phyloP scores from a whole-genome alignment of 495 filamentous ascomycete species.

The Oleoguttula mirabilis region DNA sequence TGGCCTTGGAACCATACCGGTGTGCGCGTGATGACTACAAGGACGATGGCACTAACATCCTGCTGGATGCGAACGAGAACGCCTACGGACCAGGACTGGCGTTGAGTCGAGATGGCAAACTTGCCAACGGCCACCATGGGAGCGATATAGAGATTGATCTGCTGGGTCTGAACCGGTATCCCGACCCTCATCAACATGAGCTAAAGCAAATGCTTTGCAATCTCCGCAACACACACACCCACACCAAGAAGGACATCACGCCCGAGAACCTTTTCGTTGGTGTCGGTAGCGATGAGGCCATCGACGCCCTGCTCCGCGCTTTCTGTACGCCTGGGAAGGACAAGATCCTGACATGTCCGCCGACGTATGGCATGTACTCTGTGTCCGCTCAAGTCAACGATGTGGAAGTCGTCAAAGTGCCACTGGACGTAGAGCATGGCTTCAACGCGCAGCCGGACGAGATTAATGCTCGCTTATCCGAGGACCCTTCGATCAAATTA shows the following conservation, averaged over 20 bases:
- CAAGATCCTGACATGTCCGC: conserved; percentile 85
- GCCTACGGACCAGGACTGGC: conserved; percentile 72
- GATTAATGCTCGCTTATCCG: conserved; percentile 51
- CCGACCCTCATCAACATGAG: conserved; percentile 81
- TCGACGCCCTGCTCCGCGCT: conserved; percentile 81
- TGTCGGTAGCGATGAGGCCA: conserved; percentile 91
- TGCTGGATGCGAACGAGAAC: conserved; percentile 97
- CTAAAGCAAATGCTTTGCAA: conserved; percentile 80
- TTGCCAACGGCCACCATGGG: conserved; percentile 31
- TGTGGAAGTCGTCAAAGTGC: conserved; percentile 69
- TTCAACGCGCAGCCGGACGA: conserved; percentile 62
- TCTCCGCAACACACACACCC: conserved; percentile 72
- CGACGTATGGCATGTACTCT: conserved; percentile 96
- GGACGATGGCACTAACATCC: conserved; percentile 91
- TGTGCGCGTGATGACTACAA: conserved; percentile 68
- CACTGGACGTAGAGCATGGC: conserved; percentile 45
- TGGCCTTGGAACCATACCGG: conserved; percentile 32
- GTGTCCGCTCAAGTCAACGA: conserved; percentile 93
- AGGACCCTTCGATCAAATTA: conserved; percentile 63
- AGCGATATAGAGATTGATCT: conserved; percentile 47
- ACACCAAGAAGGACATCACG: conserved; percentile 60
- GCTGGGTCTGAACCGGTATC: conserved; percentile 78
- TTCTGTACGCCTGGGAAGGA: conserved; percentile 83
- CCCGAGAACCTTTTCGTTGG: conserved; percentile 85
- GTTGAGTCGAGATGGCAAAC: conserved; percentile 36